Evolutionary conservation across 257 asterid genomes (phyloP).

Genomic region (Ajuga chamaepitys): DNA sequence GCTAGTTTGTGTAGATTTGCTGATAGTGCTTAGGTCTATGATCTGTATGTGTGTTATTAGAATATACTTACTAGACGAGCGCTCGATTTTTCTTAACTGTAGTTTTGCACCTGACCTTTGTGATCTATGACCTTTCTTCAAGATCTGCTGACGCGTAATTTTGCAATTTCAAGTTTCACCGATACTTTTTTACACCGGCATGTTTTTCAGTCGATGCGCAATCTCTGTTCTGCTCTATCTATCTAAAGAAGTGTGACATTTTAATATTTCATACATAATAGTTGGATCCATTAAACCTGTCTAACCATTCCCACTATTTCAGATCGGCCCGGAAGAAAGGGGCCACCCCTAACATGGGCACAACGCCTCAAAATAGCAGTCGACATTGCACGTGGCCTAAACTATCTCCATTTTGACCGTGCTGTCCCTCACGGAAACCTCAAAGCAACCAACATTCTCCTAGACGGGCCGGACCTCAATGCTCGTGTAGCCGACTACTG

Average conservation of each 20-base stretch:
- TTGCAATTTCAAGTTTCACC: no score
- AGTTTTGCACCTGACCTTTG: no score
- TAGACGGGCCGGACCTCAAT: slow-evolving; percentile 79
- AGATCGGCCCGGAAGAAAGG: slow-evolving; percentile 95
- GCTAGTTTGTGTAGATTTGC: no score
- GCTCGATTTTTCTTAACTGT: no score
- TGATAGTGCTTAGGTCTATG: no score
- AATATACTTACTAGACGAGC: no score
- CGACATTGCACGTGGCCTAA: slow-evolving; percentile 97
- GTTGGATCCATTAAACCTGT: background rate
- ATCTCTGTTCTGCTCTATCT: background rate
- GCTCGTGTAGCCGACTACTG: slow-evolving; percentile 91
- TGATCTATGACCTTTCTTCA: no score
- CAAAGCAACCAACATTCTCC: slow-evolving; percentile 73
- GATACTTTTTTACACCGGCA: no score
- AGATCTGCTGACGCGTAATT: no score
- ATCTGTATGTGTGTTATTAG: no score
- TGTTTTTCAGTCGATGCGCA: no score
- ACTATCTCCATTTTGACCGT: slow-evolving; percentile 97
- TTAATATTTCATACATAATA: background rate
- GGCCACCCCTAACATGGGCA: slow-evolving; percentile 73
- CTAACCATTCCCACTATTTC: slow-evolving; percentile 10
- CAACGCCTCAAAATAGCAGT: slow-evolving; percentile 91
- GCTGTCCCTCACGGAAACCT: slow-evolving; percentile 95
- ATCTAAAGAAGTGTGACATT: background rate